Conservation (phyloP, 148 eudicot species). For the Rheum nobile region DNA sequence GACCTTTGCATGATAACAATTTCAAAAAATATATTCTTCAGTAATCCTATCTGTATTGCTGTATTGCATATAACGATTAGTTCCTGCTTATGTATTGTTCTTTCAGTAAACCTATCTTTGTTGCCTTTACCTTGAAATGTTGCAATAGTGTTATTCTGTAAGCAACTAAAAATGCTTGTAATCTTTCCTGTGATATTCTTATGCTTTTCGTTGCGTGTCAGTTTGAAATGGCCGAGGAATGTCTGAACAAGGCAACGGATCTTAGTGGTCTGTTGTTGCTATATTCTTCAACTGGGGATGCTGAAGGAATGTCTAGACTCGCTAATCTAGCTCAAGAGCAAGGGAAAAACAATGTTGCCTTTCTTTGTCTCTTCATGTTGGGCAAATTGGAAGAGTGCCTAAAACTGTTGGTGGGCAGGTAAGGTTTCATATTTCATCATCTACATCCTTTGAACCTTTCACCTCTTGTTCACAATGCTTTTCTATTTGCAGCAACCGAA, state of each 20-base stretch:
- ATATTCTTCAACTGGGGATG: slow-evolving; percentile 96
- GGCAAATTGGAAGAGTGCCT: slow-evolving; percentile 95
- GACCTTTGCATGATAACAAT: too few species aligned
- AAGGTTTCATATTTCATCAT: not conserved
- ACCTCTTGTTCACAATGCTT: slow-evolving; percentile 10
- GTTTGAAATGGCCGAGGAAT: slow-evolving; percentile 94
- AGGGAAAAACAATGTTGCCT: slow-evolving; percentile 95
- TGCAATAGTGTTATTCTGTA: not conserved
- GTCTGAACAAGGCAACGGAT: slow-evolving; percentile 84
- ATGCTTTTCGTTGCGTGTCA: slow-evolving; percentile 27
- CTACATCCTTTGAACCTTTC: not conserved
- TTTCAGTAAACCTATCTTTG: not conserved
- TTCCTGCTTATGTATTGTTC: too few species aligned
- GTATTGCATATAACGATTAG: too few species aligned
- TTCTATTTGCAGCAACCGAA: slow-evolving; percentile 71
- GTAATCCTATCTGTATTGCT: too few species aligned
- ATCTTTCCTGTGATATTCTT: not conserved
- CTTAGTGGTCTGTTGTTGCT: slow-evolving; percentile 91
- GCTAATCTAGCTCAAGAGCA: slow-evolving; percentile 72
- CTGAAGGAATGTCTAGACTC: slow-evolving; percentile 73
- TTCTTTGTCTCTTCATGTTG: slow-evolving; percentile 84
- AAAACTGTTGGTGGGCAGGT: slow-evolving; percentile 89
- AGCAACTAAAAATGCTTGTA: not conserved
- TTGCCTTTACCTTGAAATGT: not conserved
- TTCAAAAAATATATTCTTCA: too few species aligned